phyloP scores from a whole-genome alignment of 2,329 filamentous ascomycete species.

The Sarocladium strictum region DNA sequence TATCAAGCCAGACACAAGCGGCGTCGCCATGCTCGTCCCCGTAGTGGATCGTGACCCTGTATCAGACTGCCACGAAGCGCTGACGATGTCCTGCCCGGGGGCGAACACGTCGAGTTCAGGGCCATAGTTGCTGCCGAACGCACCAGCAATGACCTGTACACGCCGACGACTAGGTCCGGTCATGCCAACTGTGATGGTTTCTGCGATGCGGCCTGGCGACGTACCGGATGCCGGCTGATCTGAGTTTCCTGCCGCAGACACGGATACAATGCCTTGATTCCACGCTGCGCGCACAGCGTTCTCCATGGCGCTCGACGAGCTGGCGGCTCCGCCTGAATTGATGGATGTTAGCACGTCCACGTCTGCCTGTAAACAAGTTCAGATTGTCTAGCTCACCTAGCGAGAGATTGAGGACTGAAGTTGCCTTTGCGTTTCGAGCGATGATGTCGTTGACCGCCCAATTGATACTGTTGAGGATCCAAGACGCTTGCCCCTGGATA shows the following conservation, averaged over 20 bases:
- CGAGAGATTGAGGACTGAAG: constrained; percentile 49
- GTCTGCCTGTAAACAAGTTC: background rate
- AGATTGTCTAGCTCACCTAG: constrained; percentile 29
- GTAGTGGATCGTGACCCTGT: background rate
- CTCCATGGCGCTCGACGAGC: constrained; percentile 39
- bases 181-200: constrained; percentile 28
- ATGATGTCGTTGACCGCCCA: constrained; percentile 40
- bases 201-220: constrained; percentile 26
- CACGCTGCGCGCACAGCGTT: constrained; percentile 39
- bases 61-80: background rate
- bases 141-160: constrained; percentile 42
- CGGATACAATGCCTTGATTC: constrained; percentile 40
- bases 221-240: constrained; percentile 24
- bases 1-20: constrained; percentile 54
- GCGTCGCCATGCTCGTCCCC: constrained; percentile 54
- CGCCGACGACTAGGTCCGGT: constrained; percentile 30
- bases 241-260: constrained; percentile 50
- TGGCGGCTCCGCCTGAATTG: background rate
- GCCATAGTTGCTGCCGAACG: constrained; percentile 46
- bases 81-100: constrained; percentile 33
- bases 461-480: constrained; percentile 29
- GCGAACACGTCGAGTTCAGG: constrained; percentile 43
- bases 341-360: too few relatives aligned
- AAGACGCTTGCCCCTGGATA: constrained; percentile 19
- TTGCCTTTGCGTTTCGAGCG: constrained; percentile 29